Percentiles rank a stretch among this genome's conserved stretches.
These are phyloP conservation scores for Globisporangium cystogenes DNA, from an alignment of 352 stramenopile species.

Conservation along the genomic window DNA sequence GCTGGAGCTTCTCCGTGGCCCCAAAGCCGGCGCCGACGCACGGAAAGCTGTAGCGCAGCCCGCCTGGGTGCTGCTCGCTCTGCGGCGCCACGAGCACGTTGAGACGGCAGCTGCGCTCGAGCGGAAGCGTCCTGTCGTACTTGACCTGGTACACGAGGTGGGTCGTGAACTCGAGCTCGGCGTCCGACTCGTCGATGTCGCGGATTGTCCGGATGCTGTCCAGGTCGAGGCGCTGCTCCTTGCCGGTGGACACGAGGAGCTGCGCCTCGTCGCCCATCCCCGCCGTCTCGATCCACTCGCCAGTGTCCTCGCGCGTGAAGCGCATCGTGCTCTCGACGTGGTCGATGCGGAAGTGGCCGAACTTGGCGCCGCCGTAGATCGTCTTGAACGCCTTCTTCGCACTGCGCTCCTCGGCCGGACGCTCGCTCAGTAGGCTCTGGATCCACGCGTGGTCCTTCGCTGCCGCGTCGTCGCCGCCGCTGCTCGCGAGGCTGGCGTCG, in stretches of 20 bases:
- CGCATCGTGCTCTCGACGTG: slow-evolving; percentile 47
- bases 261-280: slow-evolving; percentile 38
- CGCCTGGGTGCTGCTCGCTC: slow-evolving; percentile 3
- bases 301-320: slow-evolving; percentile 54
- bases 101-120: slow-evolving; percentile 13
- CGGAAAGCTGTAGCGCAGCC: slow-evolving; percentile 28
- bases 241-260: slow-evolving; percentile 35
- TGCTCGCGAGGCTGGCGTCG: not conserved
- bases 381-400: slow-evolving; percentile 19
- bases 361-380: slow-evolving; percentile 44
- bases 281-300: slow-evolving; percentile 64
- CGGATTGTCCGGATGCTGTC: slow-evolving; percentile 3
- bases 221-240: slow-evolving; percentile 7
- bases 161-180: slow-evolving; percentile 11
- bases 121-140: slow-evolving; percentile 6
- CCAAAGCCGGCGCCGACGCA: slow-evolving; percentile 63
- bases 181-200: slow-evolving; percentile 5
- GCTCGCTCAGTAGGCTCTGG: slow-evolving; percentile 20
- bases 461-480: not conserved
- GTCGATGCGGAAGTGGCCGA: slow-evolving; percentile 66
- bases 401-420: not conserved
- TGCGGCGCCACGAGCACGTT: slow-evolving; percentile 7
- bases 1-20: slow-evolving; percentile 24
- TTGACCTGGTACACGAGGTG: slow-evolving; percentile 14
- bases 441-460: slow-evolving; percentile 19